Conservation (phyloP, 164 flowering plant species). For the Houttuynia cordata region DNA sequence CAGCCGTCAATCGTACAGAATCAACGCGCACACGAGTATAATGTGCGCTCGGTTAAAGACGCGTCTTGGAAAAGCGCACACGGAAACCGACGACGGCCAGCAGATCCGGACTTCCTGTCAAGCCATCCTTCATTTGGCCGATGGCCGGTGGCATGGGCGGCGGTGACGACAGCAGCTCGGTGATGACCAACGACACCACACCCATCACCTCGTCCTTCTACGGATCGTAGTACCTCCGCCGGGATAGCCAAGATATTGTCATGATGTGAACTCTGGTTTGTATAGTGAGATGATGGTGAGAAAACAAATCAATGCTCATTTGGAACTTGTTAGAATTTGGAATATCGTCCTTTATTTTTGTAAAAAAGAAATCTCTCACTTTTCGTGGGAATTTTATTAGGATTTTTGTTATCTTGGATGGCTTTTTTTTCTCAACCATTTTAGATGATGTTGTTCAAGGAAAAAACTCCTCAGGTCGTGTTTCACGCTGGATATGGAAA, state of each 20-base stretch:
- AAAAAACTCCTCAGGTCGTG: too few species aligned
- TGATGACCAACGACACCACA: conserved; percentile 8
- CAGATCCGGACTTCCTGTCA: conserved; percentile 55
- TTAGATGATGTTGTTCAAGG: too few species aligned
- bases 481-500: too few species aligned
- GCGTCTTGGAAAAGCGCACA: too few species aligned
- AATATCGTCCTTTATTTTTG: background rate
- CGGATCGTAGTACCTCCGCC: conserved; percentile 2
- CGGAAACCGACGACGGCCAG: too few species aligned
- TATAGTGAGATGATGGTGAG: background rate
- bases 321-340: background rate
- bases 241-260: background rate
- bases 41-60: too few species aligned
- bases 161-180: background rate
- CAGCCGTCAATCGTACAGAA: too few species aligned
- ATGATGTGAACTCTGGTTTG: background rate
- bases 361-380: background rate
- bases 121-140: conserved; percentile 60
- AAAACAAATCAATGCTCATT: background rate
- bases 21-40: too few species aligned
- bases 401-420: background rate
- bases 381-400: background rate
- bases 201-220: conserved; percentile 16
- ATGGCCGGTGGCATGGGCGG: conserved; percentile 12
- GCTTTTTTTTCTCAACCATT: background rate